These are phyloP conservation scores for Tetracladium setigerum DNA, from an alignment of 495 filamentous ascomycete species.

Conservation along the genomic window DNA sequence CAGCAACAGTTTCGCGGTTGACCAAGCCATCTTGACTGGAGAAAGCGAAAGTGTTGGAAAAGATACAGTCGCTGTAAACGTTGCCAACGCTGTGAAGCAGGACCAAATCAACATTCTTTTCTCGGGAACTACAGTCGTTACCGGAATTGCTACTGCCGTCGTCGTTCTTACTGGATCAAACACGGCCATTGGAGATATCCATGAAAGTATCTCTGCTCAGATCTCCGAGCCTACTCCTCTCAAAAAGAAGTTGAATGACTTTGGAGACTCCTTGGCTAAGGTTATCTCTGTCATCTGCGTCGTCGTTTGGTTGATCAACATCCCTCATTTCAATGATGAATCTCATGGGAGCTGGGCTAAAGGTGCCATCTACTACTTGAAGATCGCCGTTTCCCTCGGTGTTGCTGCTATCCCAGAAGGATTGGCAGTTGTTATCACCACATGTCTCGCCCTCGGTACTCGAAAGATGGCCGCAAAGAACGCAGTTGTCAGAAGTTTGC, in stretches of 20 bases:
- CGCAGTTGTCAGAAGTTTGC: slow-evolving; percentile 89
- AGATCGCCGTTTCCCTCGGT: slow-evolving; percentile 97
- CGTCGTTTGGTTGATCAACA: slow-evolving; percentile 97
- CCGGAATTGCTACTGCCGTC: slow-evolving; percentile 84
- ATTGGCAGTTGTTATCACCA: slow-evolving; percentile 95
- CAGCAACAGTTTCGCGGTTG: slow-evolving; percentile 93
- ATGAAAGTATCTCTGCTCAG: slow-evolving; percentile 95
- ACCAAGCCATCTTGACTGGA: slow-evolving; percentile 96
- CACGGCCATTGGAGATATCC: slow-evolving; percentile 97
- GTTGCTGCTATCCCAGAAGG: slow-evolving; percentile 98
- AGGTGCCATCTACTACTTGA: slow-evolving; percentile 98
- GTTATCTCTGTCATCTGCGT: slow-evolving; percentile 97
- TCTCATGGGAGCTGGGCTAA: slow-evolving; percentile 92
- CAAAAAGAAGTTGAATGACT: slow-evolving; percentile 98
- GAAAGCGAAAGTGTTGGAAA: slow-evolving; percentile 98
- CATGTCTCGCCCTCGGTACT: slow-evolving; percentile 89
- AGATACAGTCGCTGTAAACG: slow-evolving; percentile 59
- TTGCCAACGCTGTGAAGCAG: slow-evolving; percentile 87
- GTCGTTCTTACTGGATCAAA: slow-evolving; percentile 86
- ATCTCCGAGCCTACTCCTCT: slow-evolving; percentile 96
- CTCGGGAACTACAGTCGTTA: slow-evolving; percentile 95
- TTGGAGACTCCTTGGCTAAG: slow-evolving; percentile 93
- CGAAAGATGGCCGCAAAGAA: slow-evolving; percentile 98
- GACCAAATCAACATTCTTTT: slow-evolving; percentile 98
- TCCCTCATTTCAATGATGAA: slow-evolving; percentile 91